A percentile compares a stretch with the other conserved stretches of the same genome.
Evolutionary conservation across 2,329 filamentous ascomycete genomes (phyloP).

Genomic region (Periconia macrospinosa): DNA sequence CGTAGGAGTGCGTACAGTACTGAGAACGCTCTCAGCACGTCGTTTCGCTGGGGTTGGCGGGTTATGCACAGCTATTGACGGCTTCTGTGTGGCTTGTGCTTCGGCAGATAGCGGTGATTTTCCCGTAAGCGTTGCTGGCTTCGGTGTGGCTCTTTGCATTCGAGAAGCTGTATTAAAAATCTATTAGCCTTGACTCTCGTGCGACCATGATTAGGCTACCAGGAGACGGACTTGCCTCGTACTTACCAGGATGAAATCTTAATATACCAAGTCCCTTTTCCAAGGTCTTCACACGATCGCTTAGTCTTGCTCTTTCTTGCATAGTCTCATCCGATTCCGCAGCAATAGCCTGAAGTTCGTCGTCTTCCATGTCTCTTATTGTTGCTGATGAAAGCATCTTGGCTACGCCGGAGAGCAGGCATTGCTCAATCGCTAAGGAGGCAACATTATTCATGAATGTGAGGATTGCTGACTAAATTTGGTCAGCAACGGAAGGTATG

Average conservation of each 20-base stretch:
- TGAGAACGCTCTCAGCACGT: constrained; percentile 2
- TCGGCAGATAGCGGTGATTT: constrained; percentile 4
- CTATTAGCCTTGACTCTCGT: constrained; percentile 1
- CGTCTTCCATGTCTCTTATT: constrained; percentile 10
- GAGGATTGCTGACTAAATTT: constrained; percentile 7
- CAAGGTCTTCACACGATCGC: constrained; percentile 7
- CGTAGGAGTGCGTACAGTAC: constrained; percentile 2
- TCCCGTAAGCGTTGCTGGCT: constrained; percentile 2
- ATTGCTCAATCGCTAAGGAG: constrained; percentile 13
- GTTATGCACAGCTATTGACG: constrained; percentile 1
- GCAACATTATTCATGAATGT: constrained; percentile 15
- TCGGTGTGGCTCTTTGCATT: constrained; percentile 3
- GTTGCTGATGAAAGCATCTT: constrained; percentile 11
- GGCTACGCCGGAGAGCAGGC: constrained; percentile 7
- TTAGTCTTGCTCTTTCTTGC: constrained; percentile 6
- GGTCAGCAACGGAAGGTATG: constrained; percentile 5
- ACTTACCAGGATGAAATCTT: constrained; percentile 10
- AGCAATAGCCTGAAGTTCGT: constrained; percentile 10
- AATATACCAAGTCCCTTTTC: constrained; percentile 8
- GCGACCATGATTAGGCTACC: constrained; percentile 1
- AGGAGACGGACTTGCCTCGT: constrained; percentile 2
- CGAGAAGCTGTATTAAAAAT: constrained; percentile 6
- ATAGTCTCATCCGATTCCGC: constrained; percentile 11
- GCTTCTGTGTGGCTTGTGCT: constrained; percentile 4
- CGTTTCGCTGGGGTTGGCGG: constrained; percentile 1